Base-by-base conservation (phyloP, 495 filamentous ascomycete species). In the Penicillium arizonense region DNA sequence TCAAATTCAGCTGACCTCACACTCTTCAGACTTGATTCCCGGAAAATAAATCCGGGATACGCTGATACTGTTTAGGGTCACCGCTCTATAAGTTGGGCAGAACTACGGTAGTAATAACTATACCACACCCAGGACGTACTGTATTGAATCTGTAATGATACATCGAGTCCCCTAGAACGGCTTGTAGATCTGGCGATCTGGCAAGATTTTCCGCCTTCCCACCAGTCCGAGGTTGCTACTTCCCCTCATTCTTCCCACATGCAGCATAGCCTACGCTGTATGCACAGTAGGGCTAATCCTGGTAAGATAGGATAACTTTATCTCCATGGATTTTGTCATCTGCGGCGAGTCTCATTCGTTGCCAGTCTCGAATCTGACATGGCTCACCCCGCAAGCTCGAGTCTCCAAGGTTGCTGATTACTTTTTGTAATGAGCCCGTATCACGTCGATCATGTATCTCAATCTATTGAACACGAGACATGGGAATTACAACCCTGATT, bases 1-100 rank as follows among this genome's bases (percentile, higher is more conserved):
- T 49, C 47, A 21, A 49, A 49, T 11, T 49, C 49, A 52, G 49
- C 38, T 44, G 44, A 52, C 49, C 49, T 36, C 10, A 10, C 40
- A 44, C 41, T 44, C 49, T 44, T 52, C 2, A 12, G 32, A 44
- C 41, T 44, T 52, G 40, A 44, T 52, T 28, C 49, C 40, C 40
- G 30, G 40, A 44, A 30, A 52, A 36, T 28, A 44, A 12, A 35
- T 18, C 49, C 28, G 12, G 1, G 5, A n/a, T 18, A 5, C 4
- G 1, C 44, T 3, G 30, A 33, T 13, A 18, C 39, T 34, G 37
- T 41, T 50, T 40, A 36, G 35, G 18, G 18, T 1, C 1, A 18
- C 18, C 18, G 18, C 18, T 18, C 18, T 18, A 18, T 18, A 1
- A 18, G 18, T 18, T 18, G 1, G 18, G 18, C 18, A 18, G 18